Percentiles rank a stretch among this genome's conserved stretches.
Conservation (phyloP, 2,329 filamentous ascomycete species). For the Fusarium nisikadoi region DNA sequence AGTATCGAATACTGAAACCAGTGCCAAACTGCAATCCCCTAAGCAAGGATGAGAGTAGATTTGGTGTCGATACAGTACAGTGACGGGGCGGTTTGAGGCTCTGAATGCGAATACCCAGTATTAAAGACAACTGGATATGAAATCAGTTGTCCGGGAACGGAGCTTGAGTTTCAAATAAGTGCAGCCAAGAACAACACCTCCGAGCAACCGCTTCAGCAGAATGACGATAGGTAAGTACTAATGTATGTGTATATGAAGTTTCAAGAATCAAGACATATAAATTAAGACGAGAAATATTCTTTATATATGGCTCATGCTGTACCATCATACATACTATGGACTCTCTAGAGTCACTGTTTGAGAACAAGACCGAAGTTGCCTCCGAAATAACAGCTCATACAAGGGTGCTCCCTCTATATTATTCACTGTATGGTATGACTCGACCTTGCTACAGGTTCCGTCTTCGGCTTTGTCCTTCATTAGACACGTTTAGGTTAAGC, state of each 20-base stretch:
- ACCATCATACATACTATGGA: background rate
- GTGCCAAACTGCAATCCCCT: background rate
- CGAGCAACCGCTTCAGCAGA: background rate
- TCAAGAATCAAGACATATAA: background rate
- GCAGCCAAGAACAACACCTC: background rate
- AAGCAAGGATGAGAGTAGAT: background rate
- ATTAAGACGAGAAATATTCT: background rate
- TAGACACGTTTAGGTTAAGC: background rate
- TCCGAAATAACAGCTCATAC: slow-evolving; percentile 32
- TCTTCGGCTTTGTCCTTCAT: slow-evolving; percentile 36
- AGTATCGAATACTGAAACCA: background rate
- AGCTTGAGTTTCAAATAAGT: slow-evolving; percentile 19
- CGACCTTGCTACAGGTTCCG: slow-evolving; percentile 32
- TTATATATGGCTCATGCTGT: slow-evolving; percentile 2
- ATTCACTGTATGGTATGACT: slow-evolving; percentile 33
- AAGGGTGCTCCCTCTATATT: background rate
- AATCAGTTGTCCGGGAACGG: slow-evolving; percentile 19
- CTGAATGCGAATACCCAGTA: background rate
- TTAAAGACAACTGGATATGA: slow-evolving; percentile 4
- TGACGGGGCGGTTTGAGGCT: background rate
- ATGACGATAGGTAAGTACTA: background rate
- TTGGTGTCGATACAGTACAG: background rate
- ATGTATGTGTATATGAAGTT: background rate
- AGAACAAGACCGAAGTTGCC: slow-evolving; percentile 17
- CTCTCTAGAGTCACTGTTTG: background rate